Conservation (phyloP, 768 basidiomycete species). For the Nidularia pulvinata region DNA sequence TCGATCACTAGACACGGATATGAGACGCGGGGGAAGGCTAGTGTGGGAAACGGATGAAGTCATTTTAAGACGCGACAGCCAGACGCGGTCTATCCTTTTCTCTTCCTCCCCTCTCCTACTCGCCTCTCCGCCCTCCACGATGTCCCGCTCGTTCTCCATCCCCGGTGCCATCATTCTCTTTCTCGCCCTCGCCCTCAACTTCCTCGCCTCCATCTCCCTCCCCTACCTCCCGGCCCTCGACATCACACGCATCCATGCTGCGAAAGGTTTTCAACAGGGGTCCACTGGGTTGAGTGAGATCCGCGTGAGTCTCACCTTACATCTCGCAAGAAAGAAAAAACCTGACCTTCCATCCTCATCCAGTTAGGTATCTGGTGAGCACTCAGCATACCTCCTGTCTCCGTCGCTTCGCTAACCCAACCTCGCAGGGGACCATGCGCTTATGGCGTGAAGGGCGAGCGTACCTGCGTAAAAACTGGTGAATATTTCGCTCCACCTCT, state of each 20-base stretch:
- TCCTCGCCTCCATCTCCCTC: conserved; percentile 71
- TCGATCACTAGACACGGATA: too few relatives aligned
- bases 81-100: too few relatives aligned
- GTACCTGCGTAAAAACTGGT: conserved; percentile 52
- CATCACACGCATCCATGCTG: conserved; percentile 58
- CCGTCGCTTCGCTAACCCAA: neutral
- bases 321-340: neutral
- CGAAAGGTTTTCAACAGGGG: conserved; percentile 17
- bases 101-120: neutral
- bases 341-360: conserved; percentile 2
- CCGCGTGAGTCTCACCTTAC: conserved; percentile 42
- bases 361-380: conserved; percentile 78
- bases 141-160: conserved; percentile 54
- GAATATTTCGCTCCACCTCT: too few relatives aligned
- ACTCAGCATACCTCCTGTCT: neutral
- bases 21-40: too few relatives aligned
- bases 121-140: conserved; percentile 7
- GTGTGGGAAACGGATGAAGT: too few relatives aligned
- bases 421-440: conserved; percentile 60
- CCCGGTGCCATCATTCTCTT: conserved; percentile 56
- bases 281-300: conserved; percentile 37
- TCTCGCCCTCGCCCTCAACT: conserved; percentile 61
- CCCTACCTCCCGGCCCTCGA: conserved; percentile 70
- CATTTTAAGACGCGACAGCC: too few relatives aligned
- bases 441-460: conserved; percentile 37